A percentile compares a stretch with the other conserved stretches of the same genome.
phyloP scores from a whole-genome alignment of 208 protist genomes.

The Acanthamoeba lenticulata region DNA sequence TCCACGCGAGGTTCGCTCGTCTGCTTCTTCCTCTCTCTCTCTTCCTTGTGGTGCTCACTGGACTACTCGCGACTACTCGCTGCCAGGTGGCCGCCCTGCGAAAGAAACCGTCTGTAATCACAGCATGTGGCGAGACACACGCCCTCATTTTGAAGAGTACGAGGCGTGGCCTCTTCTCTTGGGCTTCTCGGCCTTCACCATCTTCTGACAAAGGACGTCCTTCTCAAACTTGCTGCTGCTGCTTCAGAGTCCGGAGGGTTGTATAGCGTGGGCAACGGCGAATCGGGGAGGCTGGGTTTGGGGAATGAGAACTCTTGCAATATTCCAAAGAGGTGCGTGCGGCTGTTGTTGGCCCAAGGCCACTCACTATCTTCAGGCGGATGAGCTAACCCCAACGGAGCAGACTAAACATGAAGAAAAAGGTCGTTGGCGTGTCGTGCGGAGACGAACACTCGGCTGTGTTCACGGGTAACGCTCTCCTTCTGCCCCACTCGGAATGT shows the following conservation, averaged over 20 bases:
- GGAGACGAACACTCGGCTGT: constrained; percentile 24
- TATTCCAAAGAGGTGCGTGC: constrained; percentile 3
- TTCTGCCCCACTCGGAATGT: not conserved
- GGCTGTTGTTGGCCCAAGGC: not conserved
- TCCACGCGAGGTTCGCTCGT: not conserved
- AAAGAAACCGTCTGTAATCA: not conserved
- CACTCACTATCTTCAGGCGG: no score
- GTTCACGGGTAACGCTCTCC: not conserved
- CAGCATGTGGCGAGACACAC: constrained; percentile 20
- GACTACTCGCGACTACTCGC: not conserved
- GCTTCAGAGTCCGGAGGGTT: constrained; percentile 3
- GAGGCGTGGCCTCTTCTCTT: not conserved
- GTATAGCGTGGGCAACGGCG: constrained; percentile 34
- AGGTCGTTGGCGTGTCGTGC: not conserved
- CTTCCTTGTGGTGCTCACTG: not conserved
- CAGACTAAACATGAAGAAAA: constrained; percentile 20
- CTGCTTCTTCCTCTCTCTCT: not conserved
- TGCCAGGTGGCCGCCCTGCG: not conserved
- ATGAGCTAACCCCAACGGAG: no score
- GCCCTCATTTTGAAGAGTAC: constrained; percentile 34
- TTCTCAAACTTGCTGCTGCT: not conserved
- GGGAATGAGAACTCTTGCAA: not conserved
- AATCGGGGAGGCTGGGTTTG: not conserved
- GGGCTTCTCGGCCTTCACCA: not conserved
- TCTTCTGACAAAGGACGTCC: no score